Evolutionary conservation across 2,329 filamentous ascomycete species (phyloP).

Genomic region (Fonsecaea multimorphosa): DNA sequence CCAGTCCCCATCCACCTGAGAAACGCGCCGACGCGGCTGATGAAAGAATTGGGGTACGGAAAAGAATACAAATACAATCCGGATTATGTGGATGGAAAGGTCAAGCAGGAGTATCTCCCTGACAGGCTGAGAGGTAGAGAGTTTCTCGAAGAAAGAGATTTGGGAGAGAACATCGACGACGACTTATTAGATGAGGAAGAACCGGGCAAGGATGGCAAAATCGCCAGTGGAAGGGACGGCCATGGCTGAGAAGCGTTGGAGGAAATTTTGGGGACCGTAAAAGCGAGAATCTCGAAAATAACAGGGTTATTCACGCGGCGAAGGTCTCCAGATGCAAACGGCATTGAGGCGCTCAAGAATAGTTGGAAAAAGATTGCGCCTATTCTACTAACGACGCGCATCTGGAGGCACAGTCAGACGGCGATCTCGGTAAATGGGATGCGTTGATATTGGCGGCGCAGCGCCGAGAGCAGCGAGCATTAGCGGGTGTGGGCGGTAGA

Average conservation of each 20-base stretch:
- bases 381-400: conserved; percentile 13
- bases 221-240: not conserved
- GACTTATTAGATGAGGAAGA: conserved; percentile 21
- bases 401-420: conserved; percentile 5
- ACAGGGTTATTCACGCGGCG: not conserved
- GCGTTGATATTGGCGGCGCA: not conserved
- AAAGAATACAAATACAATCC: conserved; percentile 97
- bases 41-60: conserved; percentile 92
- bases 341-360: conserved; percentile 5
- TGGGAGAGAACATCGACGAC: conserved; percentile 76
- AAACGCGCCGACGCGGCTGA: conserved; percentile 88
- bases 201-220: not conserved
- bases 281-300: not conserved
- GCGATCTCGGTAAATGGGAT: not conserved
- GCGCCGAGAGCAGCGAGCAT: too few species aligned
- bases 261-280: not conserved
- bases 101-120: conserved; percentile 89
- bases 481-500: too few species aligned
- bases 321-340: not conserved
- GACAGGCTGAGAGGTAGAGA: conserved; percentile 70
- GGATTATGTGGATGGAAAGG: conserved; percentile 80
- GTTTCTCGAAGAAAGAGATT: conserved; percentile 80
- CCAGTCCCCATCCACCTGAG: conserved; percentile 86
- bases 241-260: not conserved
- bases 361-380: conserved; percentile 16